Percentiles rank a stretch among this genome's conserved stretches.
phyloP scores from a whole-genome alignment of 208 protist genomes.

The Acanthamoeba sp. region DNA sequence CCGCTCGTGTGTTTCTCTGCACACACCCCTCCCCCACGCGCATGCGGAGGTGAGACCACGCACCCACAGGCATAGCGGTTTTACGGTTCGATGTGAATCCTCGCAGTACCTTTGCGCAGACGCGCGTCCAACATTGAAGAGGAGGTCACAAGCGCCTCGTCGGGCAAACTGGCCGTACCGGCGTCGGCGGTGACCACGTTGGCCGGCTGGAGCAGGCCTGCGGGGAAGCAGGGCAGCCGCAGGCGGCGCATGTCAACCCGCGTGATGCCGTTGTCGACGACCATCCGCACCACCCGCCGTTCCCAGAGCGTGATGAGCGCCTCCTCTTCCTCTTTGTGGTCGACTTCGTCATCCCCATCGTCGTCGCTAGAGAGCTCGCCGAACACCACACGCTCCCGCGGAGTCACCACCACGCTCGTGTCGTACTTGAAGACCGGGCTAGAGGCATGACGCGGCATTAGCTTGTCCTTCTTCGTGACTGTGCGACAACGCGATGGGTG shows the following conservation, averaged over 20 bases:
- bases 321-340: constrained; percentile 28
- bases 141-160: constrained; percentile 1
- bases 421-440: constrained; percentile 50
- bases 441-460: background rate
- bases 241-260: constrained; percentile 44
- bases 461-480: constrained; percentile 57
- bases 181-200: background rate
- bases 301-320: constrained; percentile 14
- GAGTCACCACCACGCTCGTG: background rate
- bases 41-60: too few species aligned
- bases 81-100: too few species aligned
- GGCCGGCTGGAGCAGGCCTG: background rate
- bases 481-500: background rate
- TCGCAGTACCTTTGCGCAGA: constrained; percentile 58
- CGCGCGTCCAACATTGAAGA: constrained; percentile 28
- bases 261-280: constrained; percentile 6
- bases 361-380: constrained; percentile 22
- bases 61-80: too few species aligned
- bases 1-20: background rate
- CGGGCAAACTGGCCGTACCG: background rate
- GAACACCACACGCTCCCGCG: background rate
- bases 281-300: constrained; percentile 5
- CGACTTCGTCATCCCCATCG: constrained; percentile 11
- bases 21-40: too few species aligned
- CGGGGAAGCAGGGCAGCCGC: background rate